Base-by-base conservation (phyloP, 805 yeast genomes). In the Candida lessepsii region DNA sequence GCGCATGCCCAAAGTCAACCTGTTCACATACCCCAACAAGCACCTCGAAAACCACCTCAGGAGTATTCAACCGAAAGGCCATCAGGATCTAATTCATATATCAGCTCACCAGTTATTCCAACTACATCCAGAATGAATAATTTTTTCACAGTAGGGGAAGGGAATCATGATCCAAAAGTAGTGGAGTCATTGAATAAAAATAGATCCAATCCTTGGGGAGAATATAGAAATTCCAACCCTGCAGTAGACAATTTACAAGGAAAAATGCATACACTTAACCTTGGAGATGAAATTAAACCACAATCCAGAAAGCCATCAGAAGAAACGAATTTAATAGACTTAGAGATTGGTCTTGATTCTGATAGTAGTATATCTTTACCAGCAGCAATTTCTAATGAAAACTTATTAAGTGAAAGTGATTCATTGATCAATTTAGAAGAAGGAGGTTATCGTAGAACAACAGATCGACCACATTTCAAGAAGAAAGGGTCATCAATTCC, bases 201-300 rank as follows among this genome's bases (percentile, higher is more conserved):
- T 23, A 21, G 38, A 38, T 32, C 56, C 10, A 64, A 64, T 34
- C 70, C 70, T 3, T 64, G 70, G 70, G 65, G 64, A 3, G 63
- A 58, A 8, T 63, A 48, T 41, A 48, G 56, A 13, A 38, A 18
- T 2, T 23, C 39, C 23, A 20, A 6, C 23, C 23, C 23, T 6
- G 9, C 8, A 7, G 7, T 30, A 3, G 24, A 30, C 15, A 18
- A 19, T 4, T 9, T 28, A 3, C 11, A 28, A 28, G 20, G n/a
- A 9, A 19, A 32, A 20, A 32, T 32, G 20, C 13, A 32, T 14
- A 21, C 5, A 3, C 15, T 32, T 13, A 32, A 18, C 35, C 21
- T 32, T 5, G 35, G 13, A n/a, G 34, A 19, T n/a, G 5, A 19
- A 19, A 5, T n/a, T 11, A 31, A 14, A 9, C 21, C 15, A n/a